Base-by-base conservation (phyloP, 2,329 filamentous ascomycete species). In the Penicillium sp. region DNA sequence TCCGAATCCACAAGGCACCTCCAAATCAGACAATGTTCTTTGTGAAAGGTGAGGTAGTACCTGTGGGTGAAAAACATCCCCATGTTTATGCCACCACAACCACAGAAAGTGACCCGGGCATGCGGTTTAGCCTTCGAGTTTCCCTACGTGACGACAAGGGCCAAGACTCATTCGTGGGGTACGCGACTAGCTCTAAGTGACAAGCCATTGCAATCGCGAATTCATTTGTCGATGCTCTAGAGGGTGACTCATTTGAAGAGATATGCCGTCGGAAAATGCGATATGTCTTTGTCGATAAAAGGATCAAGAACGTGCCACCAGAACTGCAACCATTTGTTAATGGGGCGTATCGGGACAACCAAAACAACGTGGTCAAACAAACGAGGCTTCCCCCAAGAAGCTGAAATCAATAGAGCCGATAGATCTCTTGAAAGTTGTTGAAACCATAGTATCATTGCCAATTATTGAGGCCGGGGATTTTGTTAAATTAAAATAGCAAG, bases 161-260 rank as follows among this genome's bases (percentile, higher is more conserved):
- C 49, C 19, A 48, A 31, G 37, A 49, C 17, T 29, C 17, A 4
- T 55, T 48, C 31, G n/a, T 17, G 23, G 27, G 9, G 12, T 50
- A 42, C 38, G 29, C 46, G 27, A 38, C n/a, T 23, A 50, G 45
- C 31, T 23, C 7, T 31, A 45, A 38, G 23, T 50, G 37, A 37
- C 41, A 50, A 50, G 52, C 25, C 8, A 42, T 55, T 23, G 45
- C 37, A 5, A 49, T 55, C 23, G 21, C 52, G 13, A 55, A 48
- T 42, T 29, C 33, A n/a, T 41, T 55, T 31, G 52, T 49, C 23
- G 42, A 55, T 49, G 40, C 19, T 10, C 29, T 49, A n/a, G 27
- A 45, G 17, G 45, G 43, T 15, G 27, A 50, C 21, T 41, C 35
- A 17, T 41, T 33, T 19, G 17, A 55, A 45, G 52, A 40, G 27